These are phyloP conservation scores for Lichtheimia ornata DNA, from an alignment of 371 early-diverging fungal species.

Conservation along the genomic window DNA sequence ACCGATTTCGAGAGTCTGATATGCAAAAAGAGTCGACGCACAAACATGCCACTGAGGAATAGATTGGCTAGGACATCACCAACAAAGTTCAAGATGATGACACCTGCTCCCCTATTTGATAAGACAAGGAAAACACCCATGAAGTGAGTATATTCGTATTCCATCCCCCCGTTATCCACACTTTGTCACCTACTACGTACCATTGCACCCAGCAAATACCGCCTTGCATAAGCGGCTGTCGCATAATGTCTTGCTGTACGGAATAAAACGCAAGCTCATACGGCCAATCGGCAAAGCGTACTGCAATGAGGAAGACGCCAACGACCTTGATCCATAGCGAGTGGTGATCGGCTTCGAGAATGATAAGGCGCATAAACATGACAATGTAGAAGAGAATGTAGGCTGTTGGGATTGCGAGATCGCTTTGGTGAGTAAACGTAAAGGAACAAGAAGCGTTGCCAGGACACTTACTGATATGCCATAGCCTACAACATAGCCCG, in stretches of 20 bases:
- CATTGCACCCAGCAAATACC: conserved; percentile 48
- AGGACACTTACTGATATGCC: conserved; percentile 31
- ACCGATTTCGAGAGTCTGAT: conserved; percentile 25
- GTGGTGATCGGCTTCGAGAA: conserved; percentile 35
- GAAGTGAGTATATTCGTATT: neutral
- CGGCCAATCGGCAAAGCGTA: conserved; percentile 53
- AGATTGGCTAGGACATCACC: conserved; percentile 47
- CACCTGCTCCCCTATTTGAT: conserved; percentile 37
- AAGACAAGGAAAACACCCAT: neutral
- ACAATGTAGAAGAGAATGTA: conserved; percentile 33
- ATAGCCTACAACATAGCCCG: conserved; percentile 23
- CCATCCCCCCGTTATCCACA: neutral
- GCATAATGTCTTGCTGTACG: conserved; percentile 19
- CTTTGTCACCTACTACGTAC: conserved; percentile 27
- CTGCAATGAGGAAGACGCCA: conserved; percentile 31
- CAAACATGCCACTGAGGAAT: conserved; percentile 53
- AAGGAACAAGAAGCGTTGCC: neutral
- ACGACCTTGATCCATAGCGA: conserved; percentile 40
- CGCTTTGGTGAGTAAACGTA: neutral
- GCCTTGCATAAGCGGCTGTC: conserved; percentile 12
- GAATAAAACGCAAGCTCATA: conserved; percentile 38
- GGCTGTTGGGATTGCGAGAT: neutral
- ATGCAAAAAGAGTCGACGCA: conserved; percentile 42
- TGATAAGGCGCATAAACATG: conserved; percentile 48
- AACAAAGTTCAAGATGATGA: conserved; percentile 45